Percentiles rank a stretch among this genome's conserved stretches.
These are phyloP conservation scores for Acidiella bohemica DNA, from an alignment of 495 filamentous ascomycete species.

Conservation along the genomic window DNA sequence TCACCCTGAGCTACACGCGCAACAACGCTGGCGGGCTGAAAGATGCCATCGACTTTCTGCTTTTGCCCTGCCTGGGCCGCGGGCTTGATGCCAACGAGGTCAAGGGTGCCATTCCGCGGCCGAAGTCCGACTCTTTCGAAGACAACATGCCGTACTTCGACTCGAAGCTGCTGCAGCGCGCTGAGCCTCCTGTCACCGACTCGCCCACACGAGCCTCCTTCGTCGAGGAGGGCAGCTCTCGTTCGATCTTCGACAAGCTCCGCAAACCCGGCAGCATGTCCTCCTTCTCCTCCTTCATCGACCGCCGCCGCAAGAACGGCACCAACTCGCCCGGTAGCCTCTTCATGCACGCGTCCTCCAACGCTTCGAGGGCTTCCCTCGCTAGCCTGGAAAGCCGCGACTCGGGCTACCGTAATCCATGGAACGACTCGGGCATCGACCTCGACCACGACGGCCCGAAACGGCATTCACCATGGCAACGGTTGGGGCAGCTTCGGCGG, in stretches of 20 bases:
- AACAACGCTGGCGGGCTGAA: constrained; percentile 93
- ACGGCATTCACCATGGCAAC: constrained; percentile 43
- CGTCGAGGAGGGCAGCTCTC: constrained; percentile 56
- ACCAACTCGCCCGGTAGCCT: constrained; percentile 68
- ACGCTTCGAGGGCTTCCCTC: constrained; percentile 87
- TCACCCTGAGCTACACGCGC: constrained; percentile 70
- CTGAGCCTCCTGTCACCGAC: constrained; percentile 63
- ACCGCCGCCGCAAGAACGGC: constrained; percentile 81
- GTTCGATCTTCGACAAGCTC: constrained; percentile 73
- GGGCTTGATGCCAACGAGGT: constrained; percentile 75
- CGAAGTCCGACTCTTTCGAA: constrained; percentile 97
- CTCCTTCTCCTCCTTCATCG: constrained; percentile 81
- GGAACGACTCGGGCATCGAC: constrained; percentile 93
- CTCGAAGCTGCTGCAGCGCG: constrained; percentile 86
- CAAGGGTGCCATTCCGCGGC: constrained; percentile 84
- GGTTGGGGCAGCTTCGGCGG: constrained; percentile 35
- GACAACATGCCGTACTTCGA: constrained; percentile 93
- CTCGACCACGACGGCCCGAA: constrained; percentile 65
- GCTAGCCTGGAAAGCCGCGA: constrained; percentile 85
- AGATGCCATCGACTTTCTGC: constrained; percentile 91
- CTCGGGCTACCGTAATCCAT: constrained; percentile 87
- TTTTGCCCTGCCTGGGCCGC: constrained; percentile 63
- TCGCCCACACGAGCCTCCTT: constrained; percentile 73
- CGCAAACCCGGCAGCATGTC: constrained; percentile 88
- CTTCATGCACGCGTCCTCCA: constrained; percentile 85